Conservation (phyloP, 305 asterid genomes). For the Striga hermonthica region DNA sequence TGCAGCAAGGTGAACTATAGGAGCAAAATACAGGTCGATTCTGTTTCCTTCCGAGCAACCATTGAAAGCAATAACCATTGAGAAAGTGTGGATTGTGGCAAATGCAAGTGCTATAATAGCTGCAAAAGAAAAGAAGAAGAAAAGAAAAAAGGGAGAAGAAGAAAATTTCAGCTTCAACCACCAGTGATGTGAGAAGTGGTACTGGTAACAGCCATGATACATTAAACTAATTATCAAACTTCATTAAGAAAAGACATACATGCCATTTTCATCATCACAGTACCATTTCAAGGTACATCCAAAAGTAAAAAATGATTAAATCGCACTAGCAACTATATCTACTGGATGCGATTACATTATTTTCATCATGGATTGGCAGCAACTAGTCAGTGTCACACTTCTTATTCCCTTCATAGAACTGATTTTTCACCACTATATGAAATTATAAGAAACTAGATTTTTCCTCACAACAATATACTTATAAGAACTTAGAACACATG, state of each 20-base stretch:
- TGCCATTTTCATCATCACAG: not conserved
- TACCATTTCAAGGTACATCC: not conserved
- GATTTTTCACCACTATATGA: not conserved
- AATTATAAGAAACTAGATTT: not conserved
- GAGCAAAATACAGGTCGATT: slow-evolving; percentile 70
- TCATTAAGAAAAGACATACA: not conserved
- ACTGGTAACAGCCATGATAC: slow-evolving; percentile 4
- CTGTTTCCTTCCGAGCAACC: slow-evolving; percentile 76
- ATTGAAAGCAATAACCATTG: slow-evolving; percentile 91
- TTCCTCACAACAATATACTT: not conserved
- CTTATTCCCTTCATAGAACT: not conserved
- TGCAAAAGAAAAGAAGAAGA: slow-evolving; percentile 38
- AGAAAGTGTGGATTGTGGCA: slow-evolving; percentile 90
- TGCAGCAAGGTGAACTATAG: slow-evolving; percentile 70
- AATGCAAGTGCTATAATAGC: slow-evolving; percentile 91
- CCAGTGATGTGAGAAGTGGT: slow-evolving; percentile 5
- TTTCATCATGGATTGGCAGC: not conserved
- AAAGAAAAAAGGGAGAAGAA: not conserved
- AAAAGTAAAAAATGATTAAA: not conserved
- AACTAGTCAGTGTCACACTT: not conserved
- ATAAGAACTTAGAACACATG: not conserved
- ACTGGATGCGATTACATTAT: not conserved
- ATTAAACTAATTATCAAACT: slow-evolving; percentile 4
- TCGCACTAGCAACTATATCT: not conserved
- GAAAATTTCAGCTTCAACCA: slow-evolving; percentile 12